Evolutionary conservation across 2,329 filamentous ascomycete genomes (phyloP).

Genomic region (Cryphonectria parasitica): DNA sequence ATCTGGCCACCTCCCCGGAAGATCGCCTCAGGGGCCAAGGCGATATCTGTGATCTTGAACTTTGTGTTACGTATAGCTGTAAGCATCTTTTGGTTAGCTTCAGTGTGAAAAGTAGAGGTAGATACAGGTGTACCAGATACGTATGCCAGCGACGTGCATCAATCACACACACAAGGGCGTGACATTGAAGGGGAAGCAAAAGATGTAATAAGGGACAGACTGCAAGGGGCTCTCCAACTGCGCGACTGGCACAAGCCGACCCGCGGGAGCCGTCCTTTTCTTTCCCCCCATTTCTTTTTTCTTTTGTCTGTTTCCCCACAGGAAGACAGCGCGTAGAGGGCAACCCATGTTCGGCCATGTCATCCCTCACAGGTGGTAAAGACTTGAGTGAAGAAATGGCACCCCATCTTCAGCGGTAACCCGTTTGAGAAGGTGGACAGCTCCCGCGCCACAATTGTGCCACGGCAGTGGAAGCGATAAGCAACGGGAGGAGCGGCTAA

Average conservation of each 20-base stretch:
- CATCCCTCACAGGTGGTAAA: background rate
- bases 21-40: constrained; percentile 86
- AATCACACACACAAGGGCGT: constrained; percentile 5
- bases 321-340: constrained; percentile 7
- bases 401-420: constrained; percentile 12
- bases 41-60: constrained; percentile 92
- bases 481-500: constrained; percentile 16
- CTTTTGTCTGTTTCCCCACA: background rate
- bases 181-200: constrained; percentile 6
- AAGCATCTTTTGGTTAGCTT: constrained; percentile 15
- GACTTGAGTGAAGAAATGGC: background rate
- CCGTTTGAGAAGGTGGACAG: constrained; percentile 22
- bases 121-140: background rate
- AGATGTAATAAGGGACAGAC: constrained; percentile 13
- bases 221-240: constrained; percentile 16
- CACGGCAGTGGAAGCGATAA: constrained; percentile 18
- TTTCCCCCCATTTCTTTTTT: too few species aligned
- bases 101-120: constrained; percentile 9
- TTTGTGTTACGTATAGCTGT: constrained; percentile 94
- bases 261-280: constrained; percentile 22
- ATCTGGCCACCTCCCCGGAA: constrained; percentile 96
- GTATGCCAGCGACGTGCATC: background rate
- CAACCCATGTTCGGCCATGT: constrained; percentile 9
- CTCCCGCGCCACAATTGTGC: constrained; percentile 13
- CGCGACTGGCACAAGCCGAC: constrained; percentile 19